Evolutionary conservation across 169 alveolate species (phyloP).

Genomic region (Amoebophrya sp.): DNA sequence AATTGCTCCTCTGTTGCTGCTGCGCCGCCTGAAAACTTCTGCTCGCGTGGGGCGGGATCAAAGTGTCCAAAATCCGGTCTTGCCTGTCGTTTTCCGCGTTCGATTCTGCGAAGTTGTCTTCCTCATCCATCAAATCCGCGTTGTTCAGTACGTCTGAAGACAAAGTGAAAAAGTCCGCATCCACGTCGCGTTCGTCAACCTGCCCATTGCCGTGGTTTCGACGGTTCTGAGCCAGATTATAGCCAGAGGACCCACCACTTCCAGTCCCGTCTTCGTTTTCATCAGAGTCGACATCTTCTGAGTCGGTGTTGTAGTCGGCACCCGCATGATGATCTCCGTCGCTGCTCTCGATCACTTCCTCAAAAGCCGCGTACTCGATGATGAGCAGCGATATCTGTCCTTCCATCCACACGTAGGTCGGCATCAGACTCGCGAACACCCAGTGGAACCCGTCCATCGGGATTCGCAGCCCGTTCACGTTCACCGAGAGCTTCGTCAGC

Average conservation of each 20-base stretch:
- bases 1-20: too few relatives aligned
- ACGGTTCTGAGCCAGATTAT: not conserved
- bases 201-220: not conserved
- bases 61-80: too few relatives aligned
- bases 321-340: too few relatives aligned
- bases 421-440: conserved; percentile 3
- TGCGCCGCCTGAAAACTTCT: too few relatives aligned
- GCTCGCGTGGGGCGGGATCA: too few relatives aligned
- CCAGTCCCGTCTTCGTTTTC: not conserved
- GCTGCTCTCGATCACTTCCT: not conserved
- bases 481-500: conserved; percentile 12
- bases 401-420: not conserved
- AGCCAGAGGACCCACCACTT: too few relatives aligned
- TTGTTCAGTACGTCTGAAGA: not conserved
- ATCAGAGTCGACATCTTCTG: not conserved
- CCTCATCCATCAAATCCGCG: not conserved
- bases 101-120: not conserved
- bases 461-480: not conserved
- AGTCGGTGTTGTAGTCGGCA: not conserved
- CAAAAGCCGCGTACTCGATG: not conserved
- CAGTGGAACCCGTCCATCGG: not conserved
- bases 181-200: not conserved
- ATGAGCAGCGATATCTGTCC: not conserved
- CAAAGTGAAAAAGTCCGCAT: too few relatives aligned
- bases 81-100: not conserved